Base-by-base conservation (phyloP, 2,329 filamentous ascomycete genomes). In the Talaromyces sp. region DNA sequence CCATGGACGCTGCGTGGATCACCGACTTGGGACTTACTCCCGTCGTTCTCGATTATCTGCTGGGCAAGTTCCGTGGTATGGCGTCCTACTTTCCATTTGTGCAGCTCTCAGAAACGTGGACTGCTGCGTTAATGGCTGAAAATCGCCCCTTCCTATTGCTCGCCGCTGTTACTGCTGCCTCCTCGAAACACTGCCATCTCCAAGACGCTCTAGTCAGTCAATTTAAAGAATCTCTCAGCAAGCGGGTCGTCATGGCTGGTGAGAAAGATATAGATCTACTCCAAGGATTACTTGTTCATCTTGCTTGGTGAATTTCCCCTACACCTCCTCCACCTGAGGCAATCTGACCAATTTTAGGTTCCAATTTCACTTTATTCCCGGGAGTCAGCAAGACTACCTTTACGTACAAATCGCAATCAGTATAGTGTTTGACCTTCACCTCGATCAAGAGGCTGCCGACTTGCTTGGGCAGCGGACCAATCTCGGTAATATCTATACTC, bases 241-340 rank as follows among this genome's bases (percentile, higher is more conserved):
- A 67, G 56, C 66, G 61, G 41, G 64, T 61, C 13, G 19, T 67
- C 17, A 61, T 67, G 66, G 49, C 61, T 33, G 61, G 61, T 9
- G 70, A 74, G 49, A 72, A 70, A 62, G 70, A 67, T 61, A 49
- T 74, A 57, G 72, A 74, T 41, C 61, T 73, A 8, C 69, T 74
- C 15, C 71, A 73, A 63, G 72, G 68, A 9, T 62, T 72, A 66
- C 67, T 73, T 47, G 67, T 73, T 15, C 66, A 72, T 41, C 64
- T 73, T 61, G 67, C 70, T 17, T 73, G 71, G 72, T 71, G 65
- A 45, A 31, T 31, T 11, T 22, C 6, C 8, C 31, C 25, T 25
- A 17, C 11, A 9, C n/a, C 7, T 25, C 3, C 17, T 37, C 33
- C 37, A 7, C 13, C n/a, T 2, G 13, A 27, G 37, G 33, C 35